Base-by-base conservation (phyloP, 2,329 filamentous ascomycete genomes). In the Dendrostoma leiphaemia region DNA sequence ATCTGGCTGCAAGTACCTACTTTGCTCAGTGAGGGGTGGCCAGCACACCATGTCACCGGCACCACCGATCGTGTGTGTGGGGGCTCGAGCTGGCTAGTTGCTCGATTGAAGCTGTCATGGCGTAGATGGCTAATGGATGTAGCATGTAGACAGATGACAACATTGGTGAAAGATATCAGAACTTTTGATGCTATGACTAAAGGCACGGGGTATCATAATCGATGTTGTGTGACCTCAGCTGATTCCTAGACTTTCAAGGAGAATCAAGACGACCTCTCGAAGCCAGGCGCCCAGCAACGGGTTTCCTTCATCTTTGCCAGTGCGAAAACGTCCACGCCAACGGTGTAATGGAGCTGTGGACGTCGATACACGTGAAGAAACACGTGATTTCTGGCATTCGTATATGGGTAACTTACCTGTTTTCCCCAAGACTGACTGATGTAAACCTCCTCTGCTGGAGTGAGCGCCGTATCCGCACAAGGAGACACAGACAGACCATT, bases 201-300 rank as follows among this genome's bases (percentile, higher is more conserved):
- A 35, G 8, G 10, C 6, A 26, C 29, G 13, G 23, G 28, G 28
- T 40, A 12, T 17, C 19, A 17, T 12, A 4, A 15, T 31, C 8
- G 24, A 3, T 1, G 8, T 21, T 45, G 58, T 66, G 63, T 66
- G 58, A 63, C 64, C 64, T 61, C 64, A 65, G 62, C 64, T 66
- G 64, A 66, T 66, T 66, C 64, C 64, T 63, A 56, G 54, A 59
- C 47, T 60, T 54, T 66, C 64, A 56, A 53, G 12, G 58, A 64
- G 60, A 61, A 52, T 56, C 64, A 65, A 65, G 62, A 66, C 62
- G 64, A 59, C 58, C 62, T 64, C 59, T 65, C 59, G 48, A 62
- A 61, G 57, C 56, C 62, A 63, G 64, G 64, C 59, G 64, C 64
- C 64, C 64, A 66, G 64, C 62, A 65, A 65, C 64, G 64, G 64